These are phyloP conservation scores for Scheffersomyces insectosa DNA, from an alignment of 1,139 yeast genomes.

Conservation along the genomic window DNA sequence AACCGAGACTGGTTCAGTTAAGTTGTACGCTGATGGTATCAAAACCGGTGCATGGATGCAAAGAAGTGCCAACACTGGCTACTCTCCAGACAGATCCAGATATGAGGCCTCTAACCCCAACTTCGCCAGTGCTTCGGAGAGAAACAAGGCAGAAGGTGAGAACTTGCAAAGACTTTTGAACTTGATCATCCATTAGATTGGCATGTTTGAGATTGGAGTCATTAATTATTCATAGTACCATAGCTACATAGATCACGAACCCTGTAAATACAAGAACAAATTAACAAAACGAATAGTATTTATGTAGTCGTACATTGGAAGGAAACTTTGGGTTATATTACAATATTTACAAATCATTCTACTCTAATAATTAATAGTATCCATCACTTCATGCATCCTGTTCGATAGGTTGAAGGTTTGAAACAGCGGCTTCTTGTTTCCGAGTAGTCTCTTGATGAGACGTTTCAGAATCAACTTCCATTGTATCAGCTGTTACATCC, in stretches of 20 bases:
- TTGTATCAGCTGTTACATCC: no score
- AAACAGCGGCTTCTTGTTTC: no score
- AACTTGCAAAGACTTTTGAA: conserved; percentile 38
- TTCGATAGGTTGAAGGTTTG: no score
- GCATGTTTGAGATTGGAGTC: no score
- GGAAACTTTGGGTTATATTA: no score
- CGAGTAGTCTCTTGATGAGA: no score
- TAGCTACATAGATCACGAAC: neutral
- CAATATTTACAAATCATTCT: no score
- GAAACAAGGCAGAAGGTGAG: conserved; percentile 35
- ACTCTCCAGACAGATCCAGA: conserved; percentile 17
- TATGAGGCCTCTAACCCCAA: conserved; percentile 35
- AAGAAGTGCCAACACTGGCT: conserved; percentile 16
- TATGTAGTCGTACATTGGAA: no score
- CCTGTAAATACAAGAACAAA: conserved; percentile 10
- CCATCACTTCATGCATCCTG: no score
- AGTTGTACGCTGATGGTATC: conserved; percentile 42
- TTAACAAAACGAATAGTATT: neutral
- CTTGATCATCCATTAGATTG: conserved; percentile 20
- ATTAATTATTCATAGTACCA: no score
- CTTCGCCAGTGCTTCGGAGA: conserved; percentile 34
- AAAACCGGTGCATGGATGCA: conserved; percentile 45
- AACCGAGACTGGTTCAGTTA: conserved; percentile 37
- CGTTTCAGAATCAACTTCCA: no score
- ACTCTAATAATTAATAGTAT: no score